These are phyloP conservation scores for Umbelopsis sp. DNA, from an alignment of 192 early-diverging fungal genomes.

Conservation along the genomic window DNA sequence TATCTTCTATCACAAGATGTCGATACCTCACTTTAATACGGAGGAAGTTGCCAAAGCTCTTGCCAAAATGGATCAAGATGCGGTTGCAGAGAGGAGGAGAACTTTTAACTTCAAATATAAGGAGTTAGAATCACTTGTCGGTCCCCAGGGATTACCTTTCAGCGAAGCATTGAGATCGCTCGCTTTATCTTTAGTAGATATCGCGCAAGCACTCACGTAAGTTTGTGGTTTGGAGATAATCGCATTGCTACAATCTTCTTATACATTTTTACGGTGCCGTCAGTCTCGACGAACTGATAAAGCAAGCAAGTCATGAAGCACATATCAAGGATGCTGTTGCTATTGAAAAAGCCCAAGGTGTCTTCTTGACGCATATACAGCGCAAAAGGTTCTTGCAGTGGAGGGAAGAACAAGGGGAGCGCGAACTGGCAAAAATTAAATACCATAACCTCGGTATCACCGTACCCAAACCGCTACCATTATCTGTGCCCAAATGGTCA, in stretches of 20 bases:
- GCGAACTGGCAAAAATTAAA: not conserved
- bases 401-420: not conserved
- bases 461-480: too few relatives aligned
- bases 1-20: not conserved
- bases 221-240: not conserved
- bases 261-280: not conserved
- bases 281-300: not conserved
- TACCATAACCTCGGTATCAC: not conserved
- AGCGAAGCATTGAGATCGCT: constrained; percentile 21
- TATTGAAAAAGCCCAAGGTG: constrained; percentile 5
- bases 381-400: constrained; percentile 3
- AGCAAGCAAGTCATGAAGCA: constrained; percentile 8
- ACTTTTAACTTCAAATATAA: constrained; percentile 28
- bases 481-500: too few relatives aligned
- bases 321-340: constrained; percentile 9
- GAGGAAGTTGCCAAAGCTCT: constrained; percentile 25
- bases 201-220: constrained; percentile 28
- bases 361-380: not conserved
- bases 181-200: constrained; percentile 28
- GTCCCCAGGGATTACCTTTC: constrained; percentile 24
- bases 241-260: not conserved
- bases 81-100: constrained; percentile 14
- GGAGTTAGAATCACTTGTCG: not conserved
- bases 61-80: constrained; percentile 18
- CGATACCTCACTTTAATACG: not conserved